phyloP scores from a whole-genome alignment of 495 filamentous ascomycete species.

The Penicillium antarcticum region DNA sequence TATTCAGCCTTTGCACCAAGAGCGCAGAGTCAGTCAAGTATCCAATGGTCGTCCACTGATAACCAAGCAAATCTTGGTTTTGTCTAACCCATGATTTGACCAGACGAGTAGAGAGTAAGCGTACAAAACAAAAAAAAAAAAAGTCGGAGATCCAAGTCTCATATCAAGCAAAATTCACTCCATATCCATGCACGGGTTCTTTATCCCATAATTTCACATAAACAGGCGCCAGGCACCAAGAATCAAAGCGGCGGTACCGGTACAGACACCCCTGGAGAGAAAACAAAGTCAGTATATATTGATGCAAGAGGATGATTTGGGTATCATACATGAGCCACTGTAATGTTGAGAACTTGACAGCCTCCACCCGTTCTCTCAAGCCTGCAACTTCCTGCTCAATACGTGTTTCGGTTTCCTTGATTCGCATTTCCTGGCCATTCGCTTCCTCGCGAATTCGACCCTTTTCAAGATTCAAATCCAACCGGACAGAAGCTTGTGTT shows the following conservation, averaged over 20 bases:
- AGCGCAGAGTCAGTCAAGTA: no score
- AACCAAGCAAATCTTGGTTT: not conserved
- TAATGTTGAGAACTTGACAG: constrained; percentile 94
- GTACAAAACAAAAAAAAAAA: constrained; percentile 18
- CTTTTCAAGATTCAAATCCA: constrained; percentile 96
- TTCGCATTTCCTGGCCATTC: constrained; percentile 94
- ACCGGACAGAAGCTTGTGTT: constrained; percentile 83
- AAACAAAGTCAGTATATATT: constrained; percentile 22
- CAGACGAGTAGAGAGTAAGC: constrained; percentile 8
- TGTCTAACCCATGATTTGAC: not conserved
- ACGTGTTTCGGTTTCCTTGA: constrained; percentile 97
- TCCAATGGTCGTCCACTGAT: not conserved
- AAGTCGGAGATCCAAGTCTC: constrained; percentile 9
- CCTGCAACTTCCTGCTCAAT: constrained; percentile 98
- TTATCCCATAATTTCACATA: constrained; percentile 38
- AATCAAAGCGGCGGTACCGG: constrained; percentile 86
- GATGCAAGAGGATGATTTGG: constrained; percentile 1
- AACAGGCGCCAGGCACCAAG: constrained; percentile 95
- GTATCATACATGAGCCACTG: constrained; percentile 84
- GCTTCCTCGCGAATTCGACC: constrained; percentile 95
- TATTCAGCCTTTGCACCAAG: no score
- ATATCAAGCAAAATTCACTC: constrained; percentile 16
- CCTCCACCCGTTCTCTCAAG: constrained; percentile 85
- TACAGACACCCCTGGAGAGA: constrained; percentile 76
- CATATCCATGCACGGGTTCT: constrained; percentile 20